phyloP scores from a whole-genome alignment of 495 filamentous ascomycete species.

The Podospora tetraspora region DNA sequence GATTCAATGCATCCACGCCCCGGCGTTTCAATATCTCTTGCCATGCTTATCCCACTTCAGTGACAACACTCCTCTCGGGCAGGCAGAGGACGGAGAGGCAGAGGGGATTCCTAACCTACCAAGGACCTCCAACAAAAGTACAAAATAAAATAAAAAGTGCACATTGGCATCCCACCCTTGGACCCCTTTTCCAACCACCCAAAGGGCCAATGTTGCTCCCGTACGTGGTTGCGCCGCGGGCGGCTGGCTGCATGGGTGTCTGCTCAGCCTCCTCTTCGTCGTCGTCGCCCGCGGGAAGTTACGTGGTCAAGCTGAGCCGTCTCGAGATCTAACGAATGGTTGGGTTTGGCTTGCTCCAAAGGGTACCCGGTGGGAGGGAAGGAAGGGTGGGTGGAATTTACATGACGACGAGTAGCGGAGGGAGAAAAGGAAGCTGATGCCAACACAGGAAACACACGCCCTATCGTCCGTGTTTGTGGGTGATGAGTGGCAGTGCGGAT shows the following conservation, averaged over 20 bases:
- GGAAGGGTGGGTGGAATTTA: neutral
- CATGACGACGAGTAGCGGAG: neutral
- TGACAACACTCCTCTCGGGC: neutral
- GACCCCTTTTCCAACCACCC: neutral
- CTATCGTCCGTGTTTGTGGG: constrained; percentile 3
- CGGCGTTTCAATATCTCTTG: neutral
- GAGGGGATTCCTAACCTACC: no score
- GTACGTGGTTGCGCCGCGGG: neutral
- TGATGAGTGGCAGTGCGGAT: constrained; percentile 4
- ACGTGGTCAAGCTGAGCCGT: neutral
- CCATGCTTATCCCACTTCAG: neutral
- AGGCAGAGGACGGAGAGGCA: neutral
- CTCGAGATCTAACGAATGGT: neutral
- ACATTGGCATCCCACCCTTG: neutral
- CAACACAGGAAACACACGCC: neutral
- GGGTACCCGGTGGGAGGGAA: neutral
- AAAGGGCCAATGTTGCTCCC: constrained; percentile 10
- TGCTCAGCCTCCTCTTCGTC: constrained; percentile 18
- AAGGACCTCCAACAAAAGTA: neutral
- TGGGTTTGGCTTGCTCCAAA: neutral
- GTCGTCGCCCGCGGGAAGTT: neutral
- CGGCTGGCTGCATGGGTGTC: constrained; percentile 9
- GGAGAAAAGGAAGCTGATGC: neutral
- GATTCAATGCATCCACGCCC: neutral
- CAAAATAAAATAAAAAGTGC: neutral